Evolutionary conservation across 768 basidiomycete genomes (phyloP), one percentile per base, ranked within the genome.

Genomic region (Boletus tomentosulus): DNA sequence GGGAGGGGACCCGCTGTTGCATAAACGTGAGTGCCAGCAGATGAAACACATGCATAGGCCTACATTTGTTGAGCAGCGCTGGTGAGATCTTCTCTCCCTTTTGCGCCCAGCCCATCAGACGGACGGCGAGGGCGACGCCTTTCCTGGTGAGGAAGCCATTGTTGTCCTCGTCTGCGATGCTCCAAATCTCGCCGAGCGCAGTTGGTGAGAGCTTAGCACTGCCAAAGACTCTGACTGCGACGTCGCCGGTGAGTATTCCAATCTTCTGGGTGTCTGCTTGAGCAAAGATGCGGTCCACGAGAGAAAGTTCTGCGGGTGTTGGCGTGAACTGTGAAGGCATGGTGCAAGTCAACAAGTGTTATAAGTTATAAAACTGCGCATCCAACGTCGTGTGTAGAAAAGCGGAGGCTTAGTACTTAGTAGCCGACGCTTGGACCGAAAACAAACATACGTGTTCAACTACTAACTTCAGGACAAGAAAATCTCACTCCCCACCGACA

Each of bases 31-130:
- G 57, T 13, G 4, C 15, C 13, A 15, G 49, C 19, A 28, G 25
- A 15, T 42, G 27, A 35, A 43, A 47, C 34, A 53, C 35, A 51
- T 54, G 3, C 19, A 31, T 22, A 46, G 55, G 69, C 88, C 74
- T 64, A 96, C 95, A 78, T 78, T 86, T 87, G 59, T 72, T 75
- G 53, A 87, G 72, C 49, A 89, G 72, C 44, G 84, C 82, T 30
- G 78, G 74, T 2, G 81, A 76, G 35, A 89, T 68, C 56, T 78
- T 78, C 66, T 89, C 87, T 58, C 86, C 93, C 61, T 86, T 86
- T 76, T 98, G 97, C 3, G 93, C 89, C 78, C 89, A 90, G 4
- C 89, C 93, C 57, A 99, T 92, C 48, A 98, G 78, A 53, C 97
- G 80, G n/a, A 96, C 77, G 27, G 91, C 94, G 56, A 89, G 77